Evolutionary conservation across 495 filamentous ascomycete species (phyloP).

Genomic region (Hyphodiscus hymeniophilus): DNA sequence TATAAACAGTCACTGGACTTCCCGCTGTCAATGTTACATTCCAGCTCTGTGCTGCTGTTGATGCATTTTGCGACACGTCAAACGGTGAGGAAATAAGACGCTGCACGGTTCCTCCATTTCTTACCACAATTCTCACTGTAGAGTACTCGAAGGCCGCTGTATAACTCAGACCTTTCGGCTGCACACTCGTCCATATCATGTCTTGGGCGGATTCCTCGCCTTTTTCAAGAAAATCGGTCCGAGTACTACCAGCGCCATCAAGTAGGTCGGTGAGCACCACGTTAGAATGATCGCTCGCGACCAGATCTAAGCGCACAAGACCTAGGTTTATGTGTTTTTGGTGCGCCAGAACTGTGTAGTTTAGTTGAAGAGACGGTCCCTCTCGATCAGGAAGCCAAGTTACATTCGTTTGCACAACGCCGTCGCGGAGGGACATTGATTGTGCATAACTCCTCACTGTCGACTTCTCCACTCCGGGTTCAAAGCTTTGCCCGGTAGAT

Average conservation of each 20-base stretch:
- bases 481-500: no score
- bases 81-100: slow-evolving; percentile 17
- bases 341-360: slow-evolving; percentile 42
- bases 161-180: slow-evolving; percentile 35
- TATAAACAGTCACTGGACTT: slow-evolving; percentile 31
- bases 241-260: slow-evolving; percentile 40
- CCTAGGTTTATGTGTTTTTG: slow-evolving; percentile 28
- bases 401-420: slow-evolving; percentile 52
- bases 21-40: slow-evolving; percentile 27
- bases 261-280: slow-evolving; percentile 41
- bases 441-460: slow-evolving; percentile 53
- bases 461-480: slow-evolving; percentile 44
- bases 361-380: slow-evolving; percentile 40
- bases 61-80: slow-evolving; percentile 30
- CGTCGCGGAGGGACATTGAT: slow-evolving; percentile 50
- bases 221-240: slow-evolving; percentile 34
- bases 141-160: slow-evolving; percentile 42
- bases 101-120: slow-evolving; percentile 21
- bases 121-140: slow-evolving; percentile 28
- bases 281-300: slow-evolving; percentile 25
- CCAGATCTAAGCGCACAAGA: slow-evolving; percentile 34
- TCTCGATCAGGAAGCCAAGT: slow-evolving; percentile 50
- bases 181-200: slow-evolving; percentile 39
- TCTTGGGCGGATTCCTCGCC: slow-evolving; percentile 22
- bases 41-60: slow-evolving; percentile 41